Conservation (phyloP, 352 stramenopile species). For the Globisporangium polare region DNA sequence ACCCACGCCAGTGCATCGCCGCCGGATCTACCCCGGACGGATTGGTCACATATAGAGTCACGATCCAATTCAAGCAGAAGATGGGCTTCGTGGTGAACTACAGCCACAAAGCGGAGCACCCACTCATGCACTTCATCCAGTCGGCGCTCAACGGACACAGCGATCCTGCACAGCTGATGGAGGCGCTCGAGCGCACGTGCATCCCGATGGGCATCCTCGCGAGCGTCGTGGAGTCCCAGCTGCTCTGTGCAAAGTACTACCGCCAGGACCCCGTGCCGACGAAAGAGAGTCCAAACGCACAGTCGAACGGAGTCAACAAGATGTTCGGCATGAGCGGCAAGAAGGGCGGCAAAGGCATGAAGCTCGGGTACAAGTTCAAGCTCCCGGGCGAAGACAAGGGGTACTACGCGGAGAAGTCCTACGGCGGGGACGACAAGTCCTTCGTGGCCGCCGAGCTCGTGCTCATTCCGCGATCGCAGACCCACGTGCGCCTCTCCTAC, state of each 20-base stretch:
- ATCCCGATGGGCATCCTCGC: conserved; percentile 82
- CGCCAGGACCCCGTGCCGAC: conserved; percentile 47
- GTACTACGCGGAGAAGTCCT: conserved; percentile 84
- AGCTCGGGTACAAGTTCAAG: conserved; percentile 86
- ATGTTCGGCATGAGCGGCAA: conserved; percentile 56
- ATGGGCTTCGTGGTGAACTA: conserved; percentile 86
- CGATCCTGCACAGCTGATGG: conserved; percentile 72
- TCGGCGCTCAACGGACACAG: conserved; percentile 78
- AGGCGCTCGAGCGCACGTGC: conserved; percentile 79
- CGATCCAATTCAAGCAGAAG: conserved; percentile 86
- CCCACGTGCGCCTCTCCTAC: conserved; percentile 80
- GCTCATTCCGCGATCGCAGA: conserved; percentile 83
- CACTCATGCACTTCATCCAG: conserved; percentile 85
- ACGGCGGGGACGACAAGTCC: conserved; percentile 81
- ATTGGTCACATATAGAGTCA: conserved; percentile 74
- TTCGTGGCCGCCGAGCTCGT: conserved; percentile 81
- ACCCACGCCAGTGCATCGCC: conserved; percentile 66
- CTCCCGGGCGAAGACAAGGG: conserved; percentile 81
- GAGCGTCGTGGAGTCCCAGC: conserved; percentile 77
- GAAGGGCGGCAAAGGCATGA: conserved; percentile 84
- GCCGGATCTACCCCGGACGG: conserved; percentile 67
- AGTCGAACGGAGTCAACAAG: conserved; percentile 41
- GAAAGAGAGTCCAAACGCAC: conserved; percentile 32
- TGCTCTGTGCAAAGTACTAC: conserved; percentile 83
- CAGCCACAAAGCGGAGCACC: conserved; percentile 84